Evolutionary conservation across 345 rosid species (phyloP), one percentile per base, ranked within the genome.

Genomic region (Pugionium cornutum): DNA sequence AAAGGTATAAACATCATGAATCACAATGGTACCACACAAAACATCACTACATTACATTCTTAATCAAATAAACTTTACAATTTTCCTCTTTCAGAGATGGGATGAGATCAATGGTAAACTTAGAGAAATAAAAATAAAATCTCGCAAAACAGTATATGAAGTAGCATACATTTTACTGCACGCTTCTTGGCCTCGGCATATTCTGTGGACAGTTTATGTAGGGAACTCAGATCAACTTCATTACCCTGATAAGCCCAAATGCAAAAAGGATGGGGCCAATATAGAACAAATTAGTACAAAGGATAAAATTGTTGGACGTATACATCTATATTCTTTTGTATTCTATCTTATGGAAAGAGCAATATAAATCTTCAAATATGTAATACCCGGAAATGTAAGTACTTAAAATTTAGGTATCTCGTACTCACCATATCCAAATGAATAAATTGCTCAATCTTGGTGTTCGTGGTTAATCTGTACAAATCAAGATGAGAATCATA

Each of bases 391-490:
- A 46, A 63, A 55, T 54, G 76, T 36, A 57, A 34, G n/a, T 42
- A 31, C 45, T 31, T 58, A 35, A 26, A 34, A 40, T 9, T 9
- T 30, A 33, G 42, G 51, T 7, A 28, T 62, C 60, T 41, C 39
- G 4, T 41, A 67, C 83, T 75, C 83, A 94, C 96, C 92, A 90
- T 33, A 82, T 94, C 87, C 91, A 86, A 59, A 70, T 81, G 88
- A 71, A 90, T 81, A 64, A 84, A 82, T 18, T 80, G 65, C 52
- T 85, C 82, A n/a, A 90, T 83, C 56, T 66, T 65, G 29, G 89
- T 68, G 36, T 81, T 74, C 4, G 80, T 62, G 67, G 81, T 75
- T 75, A 90, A 75, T 70, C 99, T 88, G 80, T 53, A 31, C 45
- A 71, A 44, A 40, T 57, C 26, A 70, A 59, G 64, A 41, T 53